These are phyloP conservation scores for Hortiboletus campestris DNA, from an alignment of 768 basidiomycete species.

Conservation along the genomic window DNA sequence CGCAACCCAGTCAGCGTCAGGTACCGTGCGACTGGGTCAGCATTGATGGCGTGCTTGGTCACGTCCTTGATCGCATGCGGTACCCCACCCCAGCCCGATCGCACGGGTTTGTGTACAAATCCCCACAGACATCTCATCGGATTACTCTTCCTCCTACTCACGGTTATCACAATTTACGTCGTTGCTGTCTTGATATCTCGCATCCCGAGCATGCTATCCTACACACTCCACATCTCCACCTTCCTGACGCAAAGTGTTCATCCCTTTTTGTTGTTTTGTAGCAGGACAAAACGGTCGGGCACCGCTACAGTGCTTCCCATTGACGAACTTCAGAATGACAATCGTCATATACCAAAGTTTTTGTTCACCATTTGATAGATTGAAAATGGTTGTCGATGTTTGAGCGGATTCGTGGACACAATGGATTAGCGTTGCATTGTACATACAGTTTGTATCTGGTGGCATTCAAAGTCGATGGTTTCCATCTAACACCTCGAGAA, in stretches of 20 bases:
- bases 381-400: not conserved
- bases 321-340: not conserved
- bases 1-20: conserved; percentile 1
- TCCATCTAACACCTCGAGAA: not conserved
- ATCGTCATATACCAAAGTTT: conserved; percentile 16
- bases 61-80: not conserved
- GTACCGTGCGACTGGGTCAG: conserved; percentile 3
- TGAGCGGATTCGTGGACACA: not conserved
- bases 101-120: conserved; percentile 2
- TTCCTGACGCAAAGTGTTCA: conserved; percentile 1
- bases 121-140: conserved; percentile 4
- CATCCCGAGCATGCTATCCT: conserved; percentile 21
- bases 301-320: conserved; percentile 4
- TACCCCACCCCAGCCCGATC: not conserved
- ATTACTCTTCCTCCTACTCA: conserved; percentile 8
- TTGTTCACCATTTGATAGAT: conserved; percentile 9
- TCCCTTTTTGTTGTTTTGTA: conserved; percentile 6
- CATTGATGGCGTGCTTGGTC: conserved; percentile 7
- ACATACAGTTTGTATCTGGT: not conserved
- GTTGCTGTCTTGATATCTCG: conserved; percentile 29
- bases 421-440: not conserved
- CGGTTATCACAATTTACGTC: conserved; percentile 23
- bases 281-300: conserved; percentile 9
- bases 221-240: not conserved
- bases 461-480: not conserved